Evolutionary conservation across 345 rosid genomes (phyloP).

Genomic region (Syzygium oleosum): DNA sequence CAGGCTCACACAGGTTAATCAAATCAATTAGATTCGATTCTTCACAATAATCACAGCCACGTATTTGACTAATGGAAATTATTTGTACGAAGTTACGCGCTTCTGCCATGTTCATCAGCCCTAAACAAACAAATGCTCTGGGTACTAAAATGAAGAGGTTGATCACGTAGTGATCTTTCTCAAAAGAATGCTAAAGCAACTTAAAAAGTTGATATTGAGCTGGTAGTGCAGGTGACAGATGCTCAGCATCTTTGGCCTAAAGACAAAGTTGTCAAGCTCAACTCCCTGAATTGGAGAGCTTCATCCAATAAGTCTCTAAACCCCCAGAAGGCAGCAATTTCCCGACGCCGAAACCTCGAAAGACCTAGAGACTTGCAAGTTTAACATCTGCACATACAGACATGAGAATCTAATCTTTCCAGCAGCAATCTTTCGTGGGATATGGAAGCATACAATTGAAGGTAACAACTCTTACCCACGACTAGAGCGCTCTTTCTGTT

Average conservation of each 20-base stretch:
- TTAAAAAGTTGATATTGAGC: conserved; percentile 8
- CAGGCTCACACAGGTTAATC: background rate
- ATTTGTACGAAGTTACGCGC: background rate
- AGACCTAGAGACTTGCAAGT: background rate
- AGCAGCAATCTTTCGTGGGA: background rate
- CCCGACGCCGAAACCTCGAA: background rate
- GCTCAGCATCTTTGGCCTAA: conserved; percentile 1
- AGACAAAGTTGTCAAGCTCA: background rate
- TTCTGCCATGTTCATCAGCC: background rate
- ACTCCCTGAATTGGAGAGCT: background rate
- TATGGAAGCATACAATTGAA: background rate
- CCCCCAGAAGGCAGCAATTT: background rate
- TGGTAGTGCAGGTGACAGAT: conserved; percentile 16
- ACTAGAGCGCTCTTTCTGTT: background rate
- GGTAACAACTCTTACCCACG: background rate
- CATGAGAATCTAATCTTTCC: background rate
- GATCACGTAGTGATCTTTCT: background rate
- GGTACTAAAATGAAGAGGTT: background rate
- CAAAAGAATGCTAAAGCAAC: conserved; percentile 1
- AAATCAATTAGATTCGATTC: background rate
- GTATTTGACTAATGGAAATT: background rate
- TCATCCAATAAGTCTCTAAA: background rate
- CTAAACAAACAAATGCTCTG: background rate
- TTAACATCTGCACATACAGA: background rate
- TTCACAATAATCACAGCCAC: background rate